phyloP scores from a whole-genome alignment of 2,329 filamentous ascomycete genomes.

The Epichloe baconii region DNA sequence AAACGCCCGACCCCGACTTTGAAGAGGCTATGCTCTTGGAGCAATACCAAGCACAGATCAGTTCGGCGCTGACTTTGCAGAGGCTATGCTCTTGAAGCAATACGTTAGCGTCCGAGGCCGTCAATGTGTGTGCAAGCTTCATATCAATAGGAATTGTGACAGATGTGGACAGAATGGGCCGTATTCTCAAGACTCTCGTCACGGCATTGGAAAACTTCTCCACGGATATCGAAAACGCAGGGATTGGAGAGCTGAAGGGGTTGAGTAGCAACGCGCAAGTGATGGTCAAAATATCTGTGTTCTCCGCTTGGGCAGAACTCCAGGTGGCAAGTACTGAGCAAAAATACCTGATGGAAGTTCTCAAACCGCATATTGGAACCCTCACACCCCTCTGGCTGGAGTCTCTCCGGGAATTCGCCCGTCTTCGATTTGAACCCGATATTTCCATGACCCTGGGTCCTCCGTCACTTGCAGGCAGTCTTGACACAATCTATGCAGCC shows the following conservation, averaged over 20 bases:
- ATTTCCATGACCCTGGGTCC: conserved; percentile 84
- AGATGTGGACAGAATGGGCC: conserved; percentile 95
- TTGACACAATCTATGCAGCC: conserved; percentile 90
- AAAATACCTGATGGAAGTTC: conserved; percentile 72
- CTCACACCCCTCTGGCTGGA: conserved; percentile 90
- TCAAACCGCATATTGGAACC: conserved; percentile 79
- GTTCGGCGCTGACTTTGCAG: conserved; percentile 95
- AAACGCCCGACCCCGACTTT: conserved; percentile 90
- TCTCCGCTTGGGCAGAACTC: conserved; percentile 92
- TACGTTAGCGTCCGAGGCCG: conserved; percentile 92
- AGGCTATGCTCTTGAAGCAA: conserved; percentile 89
- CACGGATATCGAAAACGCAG: conserved; percentile 62
- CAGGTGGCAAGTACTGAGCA: conserved; percentile 93
- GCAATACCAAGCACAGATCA: conserved; percentile 97
- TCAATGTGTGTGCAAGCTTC: conserved; percentile 96
- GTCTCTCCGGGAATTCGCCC: conserved; percentile 84
- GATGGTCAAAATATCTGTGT: conserved; percentile 97
- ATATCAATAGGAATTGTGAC: conserved; percentile 96
- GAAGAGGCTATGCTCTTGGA: conserved; percentile 92
- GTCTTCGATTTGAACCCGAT: conserved; percentile 88
- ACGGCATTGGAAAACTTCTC: conserved; percentile 87
- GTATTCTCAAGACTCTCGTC: conserved; percentile 87
- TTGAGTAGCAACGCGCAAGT: conserved; percentile 92
- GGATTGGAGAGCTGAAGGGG: conserved; percentile 85
- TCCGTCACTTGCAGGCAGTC: conserved; percentile 65